Conservation (phyloP, 2,329 filamentous ascomycete species). For the Neopestalotiopsis sp. region DNA sequence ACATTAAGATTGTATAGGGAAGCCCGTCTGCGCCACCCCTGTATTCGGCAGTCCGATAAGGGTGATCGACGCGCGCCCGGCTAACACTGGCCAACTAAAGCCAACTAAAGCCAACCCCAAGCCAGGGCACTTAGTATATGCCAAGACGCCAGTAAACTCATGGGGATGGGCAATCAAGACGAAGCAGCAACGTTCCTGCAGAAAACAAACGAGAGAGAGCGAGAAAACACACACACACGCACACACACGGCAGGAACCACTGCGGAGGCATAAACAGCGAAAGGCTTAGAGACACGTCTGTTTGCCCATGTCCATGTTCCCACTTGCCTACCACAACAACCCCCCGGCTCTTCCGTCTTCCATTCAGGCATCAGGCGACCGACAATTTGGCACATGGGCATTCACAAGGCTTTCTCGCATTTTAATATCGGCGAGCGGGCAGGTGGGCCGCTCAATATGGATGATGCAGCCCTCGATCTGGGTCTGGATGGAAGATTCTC, state of each 20-base stretch:
- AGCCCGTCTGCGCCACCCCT: slow-evolving; percentile 10
- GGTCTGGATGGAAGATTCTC: background rate
- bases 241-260: background rate
- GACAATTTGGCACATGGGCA: slow-evolving; percentile 9
- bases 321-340: background rate
- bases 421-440: slow-evolving; percentile 5
- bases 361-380: background rate
- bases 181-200: slow-evolving; percentile 16
- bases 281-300: background rate
- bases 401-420: slow-evolving; percentile 5
- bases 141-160: background rate
- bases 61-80: slow-evolving; percentile 6
- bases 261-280: slow-evolving; percentile 1
- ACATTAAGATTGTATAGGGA: slow-evolving; percentile 12
- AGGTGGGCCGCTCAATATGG: slow-evolving; percentile 4
- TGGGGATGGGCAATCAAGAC: slow-evolving; percentile 8
- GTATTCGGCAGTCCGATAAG: slow-evolving; percentile 19
- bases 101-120: background rate
- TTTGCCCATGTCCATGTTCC: background rate
- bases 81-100: background rate
- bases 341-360: background rate
- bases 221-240: too few relatives aligned
- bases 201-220: background rate
- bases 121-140: background rate
- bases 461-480: background rate